Base-by-base conservation (phyloP, 2,329 filamentous ascomycete genomes). In the Diplodia mutila region DNA sequence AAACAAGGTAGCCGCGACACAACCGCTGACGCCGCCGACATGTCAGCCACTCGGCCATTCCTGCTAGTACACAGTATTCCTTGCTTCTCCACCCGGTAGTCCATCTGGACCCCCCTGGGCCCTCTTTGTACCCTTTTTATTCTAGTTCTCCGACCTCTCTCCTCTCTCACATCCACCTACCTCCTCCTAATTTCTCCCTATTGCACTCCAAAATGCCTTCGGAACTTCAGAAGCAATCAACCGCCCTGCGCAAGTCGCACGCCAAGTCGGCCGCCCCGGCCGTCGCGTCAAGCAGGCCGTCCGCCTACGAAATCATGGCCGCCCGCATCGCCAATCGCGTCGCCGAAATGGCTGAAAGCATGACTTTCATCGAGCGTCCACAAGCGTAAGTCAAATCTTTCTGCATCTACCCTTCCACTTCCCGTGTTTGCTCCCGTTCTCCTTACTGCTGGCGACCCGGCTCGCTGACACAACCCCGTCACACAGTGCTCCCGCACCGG, bases 341-440 rank as follows among this genome's bases (percentile, higher is more conserved):
- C 14, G 83, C 81, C 6, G 83, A 85, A 71, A 83, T 85, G 81
- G 83, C 83, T 8, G 83, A 85, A 75, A 84, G 82, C 75, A 82
- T 83, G 71, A 84, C 82, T 18, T 83, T 85, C 69, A 80, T 83
- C 53, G 82, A 84, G 74, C 80, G 81, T 21, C 61, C 69, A 18
- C 23, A 27, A 16, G 16, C 14, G 64, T 66, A 51, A 7, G 64
- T 27, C 48, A 27, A 7, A 32, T 8, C 7, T n/a, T 8, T 32
- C 37, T 48, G 16, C 37, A 32, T 18, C 21, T 4, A 16, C 16
- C 39, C 42, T 48, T 27, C 23, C n/a, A 14, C 16, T 18, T 27
- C 21, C 21, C 18, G 14, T 65, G 9, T 12, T 16, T 6, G 34
- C 21, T 27, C 7, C 32, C n/a, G 37, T 8, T 21, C 9, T 23